Evolutionary conservation across 192 early-diverging fungal genomes (phyloP), one percentile per base, ranked within the genome.

Genomic region (Thamnidium elegans): DNA sequence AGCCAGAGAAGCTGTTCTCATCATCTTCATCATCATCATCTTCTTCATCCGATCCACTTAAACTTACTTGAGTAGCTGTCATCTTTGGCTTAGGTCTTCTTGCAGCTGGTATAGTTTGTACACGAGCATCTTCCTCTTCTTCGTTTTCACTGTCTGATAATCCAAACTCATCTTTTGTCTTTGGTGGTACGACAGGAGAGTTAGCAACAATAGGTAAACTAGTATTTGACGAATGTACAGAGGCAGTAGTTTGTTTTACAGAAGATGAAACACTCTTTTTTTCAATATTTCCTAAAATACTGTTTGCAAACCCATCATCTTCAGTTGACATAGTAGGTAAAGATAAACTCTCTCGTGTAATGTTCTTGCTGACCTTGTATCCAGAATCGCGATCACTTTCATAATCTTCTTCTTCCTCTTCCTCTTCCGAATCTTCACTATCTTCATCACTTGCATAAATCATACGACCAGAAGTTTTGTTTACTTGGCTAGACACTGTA

Each of bases 401-500:
- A 26, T 21, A 14, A 31, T 58, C 66, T 8, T 58, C 62, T 54
- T 34, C 59, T 19, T 67, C 71, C 3, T 66, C 62, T 0, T 68
- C 62, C 20, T 63, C 66, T 4, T n/a, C n/a, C n/a, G 62, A 60
- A 6, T 73, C 71, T 39, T 62, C 50, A 11, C 67, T 65, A 39
- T 47, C 58, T 39, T 50, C 58, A 20, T 68, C 71, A 31, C 71
- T 73, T 17, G 71, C 62, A 50, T 73, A 67, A 39, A 63, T 67
- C 1, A 26, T 9, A 7, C 55, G 36, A 20, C 58, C 58, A 15
- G 10, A 1, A 42, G 15, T 3, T 20, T 32, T 42, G 19, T 56
- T 56, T 26, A 26, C 26, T 26, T 47, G 17, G 15, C 26, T 55
- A 8, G 53, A 11, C 15, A 11, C 31, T 15, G n/a, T 48, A 34